Evolutionary conservation across 495 filamentous ascomycete species (phyloP).

Genomic region (Neurospora sublineolata): DNA sequence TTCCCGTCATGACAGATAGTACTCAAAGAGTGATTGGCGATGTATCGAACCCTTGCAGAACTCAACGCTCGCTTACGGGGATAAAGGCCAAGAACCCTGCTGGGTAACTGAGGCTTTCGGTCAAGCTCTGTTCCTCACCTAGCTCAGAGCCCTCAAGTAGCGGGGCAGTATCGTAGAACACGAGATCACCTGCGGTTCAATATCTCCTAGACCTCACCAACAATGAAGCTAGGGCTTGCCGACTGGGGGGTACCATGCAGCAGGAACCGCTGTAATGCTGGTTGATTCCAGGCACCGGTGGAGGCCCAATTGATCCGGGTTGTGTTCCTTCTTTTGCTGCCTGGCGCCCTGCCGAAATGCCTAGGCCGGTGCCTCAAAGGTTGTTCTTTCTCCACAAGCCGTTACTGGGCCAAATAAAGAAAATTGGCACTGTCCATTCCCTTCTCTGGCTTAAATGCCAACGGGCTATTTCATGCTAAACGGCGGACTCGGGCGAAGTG

Average conservation of each 20-base stretch:
- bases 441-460: not conserved
- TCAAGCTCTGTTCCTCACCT: not conserved
- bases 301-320: not conserved
- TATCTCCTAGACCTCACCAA: not conserved
- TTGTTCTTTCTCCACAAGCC: not conserved
- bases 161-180: not conserved
- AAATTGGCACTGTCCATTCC: not conserved
- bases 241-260: not conserved
- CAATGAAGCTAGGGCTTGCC: not conserved
- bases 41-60: not conserved
- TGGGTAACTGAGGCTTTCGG: not conserved
- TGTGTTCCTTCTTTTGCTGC: not conserved
- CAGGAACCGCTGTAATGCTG: not conserved
- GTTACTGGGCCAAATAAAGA: not conserved
- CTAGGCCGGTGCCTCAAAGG: not conserved
- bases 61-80: not conserved
- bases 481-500: not conserved
- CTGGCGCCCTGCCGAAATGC: not conserved
- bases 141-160: not conserved
- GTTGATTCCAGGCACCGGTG: not conserved
- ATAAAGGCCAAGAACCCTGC: not conserved
- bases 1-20: not conserved
- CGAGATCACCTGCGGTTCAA: not conserved
- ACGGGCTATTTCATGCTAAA: not conserved
- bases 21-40: not conserved